A percentile compares a stretch with the other conserved stretches of the same genome.
These are phyloP conservation scores for Leccinum ochraceum DNA, from an alignment of 768 basidiomycete species.

Conservation along the genomic window DNA sequence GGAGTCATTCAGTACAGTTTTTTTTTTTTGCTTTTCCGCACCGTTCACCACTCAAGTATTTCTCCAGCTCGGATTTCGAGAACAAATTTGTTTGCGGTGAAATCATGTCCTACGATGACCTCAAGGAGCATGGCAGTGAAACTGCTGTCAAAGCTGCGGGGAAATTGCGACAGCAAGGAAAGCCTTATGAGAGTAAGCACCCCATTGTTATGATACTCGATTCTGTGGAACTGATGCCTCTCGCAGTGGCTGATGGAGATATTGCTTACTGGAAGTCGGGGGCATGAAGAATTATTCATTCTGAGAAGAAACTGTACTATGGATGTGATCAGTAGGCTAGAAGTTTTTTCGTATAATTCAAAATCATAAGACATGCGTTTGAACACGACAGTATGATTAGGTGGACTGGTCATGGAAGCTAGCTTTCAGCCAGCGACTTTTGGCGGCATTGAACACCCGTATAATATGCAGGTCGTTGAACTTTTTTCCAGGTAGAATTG, in stretches of 20 bases:
- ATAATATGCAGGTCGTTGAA: background rate
- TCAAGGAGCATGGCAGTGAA: constrained; percentile 91
- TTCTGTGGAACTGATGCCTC: constrained; percentile 9
- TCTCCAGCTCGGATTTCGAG: constrained; percentile 86
- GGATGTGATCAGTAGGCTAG: constrained; percentile 12
- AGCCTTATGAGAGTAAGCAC: constrained; percentile 88
- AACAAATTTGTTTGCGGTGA: constrained; percentile 98
- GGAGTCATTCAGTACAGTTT: constrained; percentile 90
- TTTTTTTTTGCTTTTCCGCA: constrained; percentile 9
- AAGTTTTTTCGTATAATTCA: constrained; percentile 15
- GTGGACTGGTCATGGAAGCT: background rate
- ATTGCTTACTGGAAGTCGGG: constrained; percentile 93
- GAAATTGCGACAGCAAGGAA: constrained; percentile 93
- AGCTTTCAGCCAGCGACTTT: background rate
- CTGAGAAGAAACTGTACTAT: constrained; percentile 6
- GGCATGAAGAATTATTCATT: constrained; percentile 30
- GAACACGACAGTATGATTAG: background rate
- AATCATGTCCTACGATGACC: constrained; percentile 90
- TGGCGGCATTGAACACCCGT: background rate
- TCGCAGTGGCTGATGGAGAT: constrained; percentile 79
- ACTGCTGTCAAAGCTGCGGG: constrained; percentile 91
- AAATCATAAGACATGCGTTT: background rate
- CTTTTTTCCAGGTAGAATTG: background rate
- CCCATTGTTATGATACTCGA: background rate
- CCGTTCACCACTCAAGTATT: background rate